Base-by-base conservation (phyloP, 164 flowering plant species). In the Protea cynaroides region DNA sequence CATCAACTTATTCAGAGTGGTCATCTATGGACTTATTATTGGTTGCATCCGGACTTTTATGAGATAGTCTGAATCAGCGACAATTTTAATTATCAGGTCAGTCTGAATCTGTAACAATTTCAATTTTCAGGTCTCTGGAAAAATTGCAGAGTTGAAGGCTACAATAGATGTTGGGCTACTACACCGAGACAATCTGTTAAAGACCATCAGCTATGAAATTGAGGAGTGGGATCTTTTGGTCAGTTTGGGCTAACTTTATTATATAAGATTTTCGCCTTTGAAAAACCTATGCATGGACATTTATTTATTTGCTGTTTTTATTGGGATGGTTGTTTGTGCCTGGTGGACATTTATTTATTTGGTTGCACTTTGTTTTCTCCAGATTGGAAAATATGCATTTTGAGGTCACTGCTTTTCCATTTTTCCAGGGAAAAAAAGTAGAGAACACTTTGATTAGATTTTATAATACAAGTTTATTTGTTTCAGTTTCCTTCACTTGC, bases 151-250 rank as follows among this genome's bases (percentile, higher is more conserved):
- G 73, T 71, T 90, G 69, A 85, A 82, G 73, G 83, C 84, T 49
- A 85, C 97, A 15, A 81, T 88, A n/a, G 97, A 88, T 81, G 76
- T 73, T 69, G 97, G 97, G 49, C 65, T 80, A 56, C 38, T 72
- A 24, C 97, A 85, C 65, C 78, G 84, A 24, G 77, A 72, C 36
- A 88, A 75, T 65, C 40, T 83, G 61, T 66, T 90, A 58, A 79
- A 78, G 46, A 76, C 77, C 18, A 82, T 88, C 74, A 81, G 80
- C 53, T 65, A 76, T 67, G 82, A 90, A 52, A 78, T 68, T 77
- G 94, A 83, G 76, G 84, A 75, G 63, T 90, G 97, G 95, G 80
- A 74, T 63, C 67, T 76, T 70, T 72, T 86, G 92, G 97, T 90
- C 13, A 72, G 80, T 75, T 66, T 58, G 46, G 44, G 25, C 25